Evolutionary conservation across 2,329 filamentous ascomycete genomes (phyloP).

Genomic region (Microsporum canis): DNA sequence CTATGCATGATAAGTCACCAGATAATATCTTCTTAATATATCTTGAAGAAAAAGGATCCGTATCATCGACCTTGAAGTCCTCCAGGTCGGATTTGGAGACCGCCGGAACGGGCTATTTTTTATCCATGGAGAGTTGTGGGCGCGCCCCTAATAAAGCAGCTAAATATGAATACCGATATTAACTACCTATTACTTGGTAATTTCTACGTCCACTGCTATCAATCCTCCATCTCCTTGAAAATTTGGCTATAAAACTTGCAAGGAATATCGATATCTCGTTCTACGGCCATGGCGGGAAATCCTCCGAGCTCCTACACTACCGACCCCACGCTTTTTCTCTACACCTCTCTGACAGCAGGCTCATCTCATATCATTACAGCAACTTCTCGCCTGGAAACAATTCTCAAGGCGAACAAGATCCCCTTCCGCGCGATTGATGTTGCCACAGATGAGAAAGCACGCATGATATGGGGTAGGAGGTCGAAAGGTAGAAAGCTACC

Average conservation of each 20-base stretch:
- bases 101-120: neutral
- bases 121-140: neutral
- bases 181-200: neutral
- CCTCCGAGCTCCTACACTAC: constrained; percentile 26
- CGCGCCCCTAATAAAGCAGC: neutral
- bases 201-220: neutral
- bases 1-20: too few species aligned
- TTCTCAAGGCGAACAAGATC: constrained; percentile 86
- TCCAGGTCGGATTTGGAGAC: neutral
- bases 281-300: constrained; percentile 25
- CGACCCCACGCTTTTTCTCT: constrained; percentile 75
- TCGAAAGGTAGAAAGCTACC: constrained; percentile 81
- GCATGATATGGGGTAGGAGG: constrained; percentile 77
- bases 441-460: constrained; percentile 77
- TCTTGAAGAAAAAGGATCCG: too few species aligned
- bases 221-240: neutral
- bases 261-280: neutral
- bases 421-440: constrained; percentile 88
- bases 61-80: too few species aligned
- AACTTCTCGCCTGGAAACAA: constrained; percentile 89
- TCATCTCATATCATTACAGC: constrained; percentile 94
- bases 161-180: neutral
- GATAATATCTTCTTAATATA: too few species aligned
- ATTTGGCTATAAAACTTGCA: neutral
- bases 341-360: constrained; percentile 89